Conservation (phyloP, 805 yeast species). For the Kodamaea restingae region DNA sequence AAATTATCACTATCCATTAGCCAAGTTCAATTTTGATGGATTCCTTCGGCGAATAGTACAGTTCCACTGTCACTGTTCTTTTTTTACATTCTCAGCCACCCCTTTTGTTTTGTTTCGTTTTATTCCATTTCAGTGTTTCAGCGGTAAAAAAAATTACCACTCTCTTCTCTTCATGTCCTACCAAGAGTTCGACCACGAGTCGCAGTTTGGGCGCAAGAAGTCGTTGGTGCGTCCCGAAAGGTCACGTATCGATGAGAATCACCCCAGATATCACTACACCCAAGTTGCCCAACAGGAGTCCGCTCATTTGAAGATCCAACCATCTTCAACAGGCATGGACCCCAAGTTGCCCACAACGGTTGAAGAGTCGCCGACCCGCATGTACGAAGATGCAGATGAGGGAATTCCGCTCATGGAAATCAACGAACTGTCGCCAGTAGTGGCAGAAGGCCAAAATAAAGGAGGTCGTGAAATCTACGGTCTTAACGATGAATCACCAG, state of each 20-base stretch:
- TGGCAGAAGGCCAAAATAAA: conserved; percentile 7
- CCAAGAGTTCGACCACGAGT: conserved; percentile 41
- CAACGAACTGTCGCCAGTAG: conserved; percentile 15
- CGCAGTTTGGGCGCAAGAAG: conserved; percentile 46
- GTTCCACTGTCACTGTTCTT: too few relatives aligned
- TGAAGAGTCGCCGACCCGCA: conserved; percentile 1
- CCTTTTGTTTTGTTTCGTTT: conserved; percentile 1
- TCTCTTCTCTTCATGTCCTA: conserved; percentile 13
- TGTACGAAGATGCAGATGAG: conserved; percentile 26
- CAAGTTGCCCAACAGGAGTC: conserved; percentile 67
- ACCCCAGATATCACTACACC: conserved; percentile 75
- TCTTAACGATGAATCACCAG: conserved; percentile 51
- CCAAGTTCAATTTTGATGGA: too few relatives aligned
- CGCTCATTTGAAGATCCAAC: conserved; percentile 57
- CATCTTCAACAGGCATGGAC: conserved; percentile 70
- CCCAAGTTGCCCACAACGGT: conserved; percentile 24
- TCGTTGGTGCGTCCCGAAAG: conserved; percentile 87
- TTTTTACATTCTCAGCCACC: neutral
- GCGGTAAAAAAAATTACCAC: conserved; percentile 2
- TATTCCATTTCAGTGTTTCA: neutral
- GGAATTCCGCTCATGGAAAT: conserved; percentile 44
- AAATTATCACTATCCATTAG: too few relatives aligned
- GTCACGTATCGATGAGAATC: conserved; percentile 56
- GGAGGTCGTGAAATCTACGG: conserved; percentile 54
- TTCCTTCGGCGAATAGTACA: too few relatives aligned